Conservation (phyloP, 257 asterid species). For the Parsonsia alboflavescens region DNA sequence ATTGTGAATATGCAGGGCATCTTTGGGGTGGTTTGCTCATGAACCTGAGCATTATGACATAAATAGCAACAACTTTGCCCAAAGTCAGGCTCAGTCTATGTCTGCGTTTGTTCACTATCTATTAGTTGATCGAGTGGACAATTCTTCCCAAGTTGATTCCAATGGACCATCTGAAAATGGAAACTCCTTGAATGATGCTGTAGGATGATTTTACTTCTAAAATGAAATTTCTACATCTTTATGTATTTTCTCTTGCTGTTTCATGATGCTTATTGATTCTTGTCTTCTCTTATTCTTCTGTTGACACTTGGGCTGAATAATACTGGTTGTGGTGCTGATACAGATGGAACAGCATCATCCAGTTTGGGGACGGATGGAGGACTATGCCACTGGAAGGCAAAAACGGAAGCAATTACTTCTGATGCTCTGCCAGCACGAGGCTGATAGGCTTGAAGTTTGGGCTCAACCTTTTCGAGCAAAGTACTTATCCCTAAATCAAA, state of each 20-base stretch:
- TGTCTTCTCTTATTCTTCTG: neutral
- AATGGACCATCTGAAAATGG: slow-evolving; percentile 60
- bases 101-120: slow-evolving; percentile 77
- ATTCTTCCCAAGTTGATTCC: slow-evolving; percentile 46
- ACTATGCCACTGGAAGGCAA: slow-evolving; percentile 77
- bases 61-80: slow-evolving; percentile 70
- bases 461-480: slow-evolving; percentile 89
- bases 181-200: slow-evolving; percentile 56
- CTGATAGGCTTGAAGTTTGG: slow-evolving; percentile 99
- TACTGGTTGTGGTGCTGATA: slow-evolving; percentile 21
- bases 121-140: slow-evolving; percentile 54
- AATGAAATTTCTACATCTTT: neutral
- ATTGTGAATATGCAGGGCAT: slow-evolving; percentile 52
- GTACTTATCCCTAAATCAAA: slow-evolving; percentile 34
- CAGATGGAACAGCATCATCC: slow-evolving; percentile 91
- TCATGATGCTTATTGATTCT: neutral
- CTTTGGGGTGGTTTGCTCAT: slow-evolving; percentile 93
- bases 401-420: slow-evolving; percentile 81
- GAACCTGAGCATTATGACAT: slow-evolving; percentile 87
- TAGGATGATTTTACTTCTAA: slow-evolving; percentile 37
- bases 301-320: slow-evolving; percentile 11
- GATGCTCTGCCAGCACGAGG: slow-evolving; percentile 95
- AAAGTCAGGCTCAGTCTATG: slow-evolving; percentile 88
- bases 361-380: slow-evolving; percentile 95
- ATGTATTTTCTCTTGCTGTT: slow-evolving; percentile 8